Evolutionary conservation across 441 rosid genomes (phyloP).

Genomic region (Croton laevigatus): DNA sequence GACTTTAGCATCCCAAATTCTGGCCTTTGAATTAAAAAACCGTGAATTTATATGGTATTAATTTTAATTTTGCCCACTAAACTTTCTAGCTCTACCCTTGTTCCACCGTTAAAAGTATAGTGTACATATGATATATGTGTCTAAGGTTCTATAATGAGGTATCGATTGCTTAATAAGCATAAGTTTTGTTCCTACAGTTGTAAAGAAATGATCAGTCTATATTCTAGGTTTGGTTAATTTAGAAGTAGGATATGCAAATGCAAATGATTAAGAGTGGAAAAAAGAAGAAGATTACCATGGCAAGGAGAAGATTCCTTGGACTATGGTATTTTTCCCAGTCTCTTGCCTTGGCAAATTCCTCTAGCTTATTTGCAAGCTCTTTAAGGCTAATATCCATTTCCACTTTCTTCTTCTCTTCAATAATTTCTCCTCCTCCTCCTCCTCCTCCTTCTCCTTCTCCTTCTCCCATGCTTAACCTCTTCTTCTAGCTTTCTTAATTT

Average conservation of each 20-base stretch:
- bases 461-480: conserved; percentile 35
- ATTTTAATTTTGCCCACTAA: too few species aligned
- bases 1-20: too few species aligned
- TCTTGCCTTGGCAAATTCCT: conserved; percentile 49
- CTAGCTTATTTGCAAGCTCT: conserved; percentile 42
- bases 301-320: conserved; percentile 59
- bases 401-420: conserved; percentile 20
- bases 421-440: conserved; percentile 23
- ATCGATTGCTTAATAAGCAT: too few species aligned
- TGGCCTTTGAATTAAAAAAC: too few species aligned
- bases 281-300: conserved; percentile 35
- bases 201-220: too few species aligned
- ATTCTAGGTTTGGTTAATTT: too few species aligned
- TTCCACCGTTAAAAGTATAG: too few species aligned
- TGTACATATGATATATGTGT: too few species aligned
- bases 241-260: not conserved
- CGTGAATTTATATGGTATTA: too few species aligned
- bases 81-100: too few species aligned
- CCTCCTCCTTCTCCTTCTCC: conserved; percentile 31
- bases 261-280: not conserved
- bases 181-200: too few species aligned
- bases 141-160: too few species aligned
- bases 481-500: not conserved
- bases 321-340: conserved; percentile 51
- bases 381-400: conserved; percentile 37